Percentiles rank a stretch among this genome's conserved stretches.
phyloP scores from a whole-genome alignment of 306 rosid genomes.

The Rubus idaeus region DNA sequence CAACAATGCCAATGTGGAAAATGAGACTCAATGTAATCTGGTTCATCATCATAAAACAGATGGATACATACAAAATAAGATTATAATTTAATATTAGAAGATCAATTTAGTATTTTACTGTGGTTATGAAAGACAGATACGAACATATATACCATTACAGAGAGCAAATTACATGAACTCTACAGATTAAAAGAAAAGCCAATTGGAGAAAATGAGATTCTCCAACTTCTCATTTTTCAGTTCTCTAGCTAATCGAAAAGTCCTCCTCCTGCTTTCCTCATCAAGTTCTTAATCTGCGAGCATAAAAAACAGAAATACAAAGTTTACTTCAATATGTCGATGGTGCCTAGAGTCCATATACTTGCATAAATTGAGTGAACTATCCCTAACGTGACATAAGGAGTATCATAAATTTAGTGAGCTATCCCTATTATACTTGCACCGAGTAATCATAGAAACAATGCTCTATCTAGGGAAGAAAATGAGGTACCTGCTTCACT shows the following conservation, averaged over 20 bases:
- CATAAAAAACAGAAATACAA: slow-evolving; percentile 5
- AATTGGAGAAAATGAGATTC: not conserved
- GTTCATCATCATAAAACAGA: not conserved
- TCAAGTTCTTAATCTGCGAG: slow-evolving; percentile 53
- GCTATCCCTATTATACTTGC: too few relatives aligned
- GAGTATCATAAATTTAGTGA: too few relatives aligned
- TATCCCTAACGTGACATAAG: too few relatives aligned
- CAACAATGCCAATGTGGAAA: not conserved
- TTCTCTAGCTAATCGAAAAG: slow-evolving; percentile 42
- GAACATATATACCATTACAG: not conserved
- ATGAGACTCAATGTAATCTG: not conserved
- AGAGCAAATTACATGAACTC: slow-evolving; percentile 2
- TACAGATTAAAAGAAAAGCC: not conserved
- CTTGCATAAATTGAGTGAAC: too few relatives aligned
- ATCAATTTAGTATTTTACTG: too few relatives aligned
- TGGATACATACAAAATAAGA: too few relatives aligned
- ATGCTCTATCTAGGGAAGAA: not conserved
- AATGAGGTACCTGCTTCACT: slow-evolving; percentile 61
- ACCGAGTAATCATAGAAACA: not conserved
- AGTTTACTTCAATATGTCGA: not conserved
- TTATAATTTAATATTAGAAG: too few relatives aligned
- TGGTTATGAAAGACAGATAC: not conserved
- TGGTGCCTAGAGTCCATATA: too few relatives aligned
- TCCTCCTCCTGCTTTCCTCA: slow-evolving; percentile 58
- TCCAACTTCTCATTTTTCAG: not conserved